Evolutionary conservation across 2,329 filamentous ascomycete genomes (phyloP).

Genomic region (Chrysoporthe puriensis): DNA sequence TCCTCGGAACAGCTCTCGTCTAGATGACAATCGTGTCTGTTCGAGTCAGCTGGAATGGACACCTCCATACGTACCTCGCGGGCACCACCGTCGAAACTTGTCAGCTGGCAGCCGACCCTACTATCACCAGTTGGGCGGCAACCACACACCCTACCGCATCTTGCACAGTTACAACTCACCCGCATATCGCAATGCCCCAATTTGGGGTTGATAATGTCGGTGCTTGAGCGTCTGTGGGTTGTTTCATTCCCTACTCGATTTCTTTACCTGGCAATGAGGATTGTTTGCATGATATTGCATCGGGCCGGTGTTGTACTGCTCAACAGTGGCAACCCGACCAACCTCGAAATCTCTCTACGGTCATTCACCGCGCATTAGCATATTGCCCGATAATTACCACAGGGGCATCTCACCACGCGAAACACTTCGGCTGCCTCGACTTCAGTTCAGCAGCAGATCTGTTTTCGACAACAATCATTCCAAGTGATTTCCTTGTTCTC

Average conservation of each 20-base stretch:
- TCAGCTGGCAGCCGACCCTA: constrained; percentile 39
- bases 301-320: constrained; percentile 17
- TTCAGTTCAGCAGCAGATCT: neutral
- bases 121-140: constrained; percentile 21
- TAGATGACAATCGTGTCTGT: constrained; percentile 34
- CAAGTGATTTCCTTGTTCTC: neutral
- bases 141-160: constrained; percentile 51
- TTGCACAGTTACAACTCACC: constrained; percentile 64
- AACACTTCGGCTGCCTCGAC: neutral
- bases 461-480: constrained; percentile 6
- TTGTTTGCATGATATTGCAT: constrained; percentile 20
- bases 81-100: constrained; percentile 44
- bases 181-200: constrained; percentile 57
- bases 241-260: neutral
- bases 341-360: neutral
- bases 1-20: constrained; percentile 35
- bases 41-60: constrained; percentile 38
- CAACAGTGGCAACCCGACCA: neutral
- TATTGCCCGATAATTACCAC: neutral
- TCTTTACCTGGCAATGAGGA: neutral
- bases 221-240: neutral
- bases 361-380: neutral
- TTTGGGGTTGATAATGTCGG: constrained; percentile 51
- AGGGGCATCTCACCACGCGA: neutral
- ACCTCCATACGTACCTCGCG: constrained; percentile 41